Conservation (phyloP, 371 early-diverging fungal genomes). For the Catenaria anguillulae region DNA sequence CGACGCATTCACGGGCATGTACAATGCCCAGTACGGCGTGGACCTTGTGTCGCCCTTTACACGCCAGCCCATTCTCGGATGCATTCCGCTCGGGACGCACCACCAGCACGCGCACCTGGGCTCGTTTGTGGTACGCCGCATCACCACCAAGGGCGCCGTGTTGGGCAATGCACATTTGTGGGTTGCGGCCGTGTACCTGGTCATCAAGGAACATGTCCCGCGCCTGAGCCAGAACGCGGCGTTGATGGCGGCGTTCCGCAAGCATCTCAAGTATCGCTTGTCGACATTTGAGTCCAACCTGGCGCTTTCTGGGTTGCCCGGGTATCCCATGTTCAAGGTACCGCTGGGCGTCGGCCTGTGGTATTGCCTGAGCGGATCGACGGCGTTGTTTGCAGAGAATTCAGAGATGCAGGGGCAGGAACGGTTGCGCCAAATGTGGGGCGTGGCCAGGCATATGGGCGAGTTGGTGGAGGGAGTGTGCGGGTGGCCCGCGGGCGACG, state of each 20-base stretch:
- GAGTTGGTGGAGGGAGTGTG: neutral
- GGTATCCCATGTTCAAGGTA: neutral
- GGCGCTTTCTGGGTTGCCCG: neutral
- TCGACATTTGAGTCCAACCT: neutral
- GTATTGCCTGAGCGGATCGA: neutral
- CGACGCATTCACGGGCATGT: neutral
- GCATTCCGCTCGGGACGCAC: neutral
- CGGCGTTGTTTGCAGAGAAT: neutral
- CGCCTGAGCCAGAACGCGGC: neutral
- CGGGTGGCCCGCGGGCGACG: neutral
- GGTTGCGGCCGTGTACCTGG: neutral
- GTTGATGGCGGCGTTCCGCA: neutral
- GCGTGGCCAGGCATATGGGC: neutral
- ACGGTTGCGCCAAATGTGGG: neutral
- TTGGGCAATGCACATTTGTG: neutral
- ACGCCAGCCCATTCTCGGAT: neutral
- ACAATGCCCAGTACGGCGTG: neutral
- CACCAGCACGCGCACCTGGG: neutral
- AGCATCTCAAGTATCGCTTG: neutral
- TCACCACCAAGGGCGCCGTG: neutral
- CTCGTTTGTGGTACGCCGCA: neutral
- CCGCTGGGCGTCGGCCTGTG: neutral
- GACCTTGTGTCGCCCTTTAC: neutral
- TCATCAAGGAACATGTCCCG: neutral
- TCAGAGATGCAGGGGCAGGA: neutral